Evolutionary conservation across 73 alveolate genomes (phyloP).

Genomic region (Tetrahymena malaccensis): DNA sequence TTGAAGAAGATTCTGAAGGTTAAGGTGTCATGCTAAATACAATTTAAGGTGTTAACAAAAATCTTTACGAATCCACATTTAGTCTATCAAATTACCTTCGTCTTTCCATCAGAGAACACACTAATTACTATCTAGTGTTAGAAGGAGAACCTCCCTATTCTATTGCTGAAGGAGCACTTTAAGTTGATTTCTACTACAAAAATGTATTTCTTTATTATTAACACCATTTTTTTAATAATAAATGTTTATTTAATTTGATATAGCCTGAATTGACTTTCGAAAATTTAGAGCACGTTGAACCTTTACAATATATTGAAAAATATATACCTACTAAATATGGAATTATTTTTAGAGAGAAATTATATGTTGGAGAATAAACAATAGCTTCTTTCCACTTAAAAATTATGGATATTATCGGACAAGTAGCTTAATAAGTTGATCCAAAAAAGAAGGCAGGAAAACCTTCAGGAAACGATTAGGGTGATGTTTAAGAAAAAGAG

Average conservation of each 20-base stretch:
- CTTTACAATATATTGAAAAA: constrained; percentile 59
- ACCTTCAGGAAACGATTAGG: constrained; percentile 35
- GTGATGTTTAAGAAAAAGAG: constrained; percentile 38
- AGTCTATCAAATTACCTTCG: constrained; percentile 9
- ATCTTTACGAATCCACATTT: constrained; percentile 24
- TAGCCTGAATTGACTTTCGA: constrained; percentile 39
- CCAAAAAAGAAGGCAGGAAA: constrained; percentile 31
- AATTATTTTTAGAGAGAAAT: constrained; percentile 77
- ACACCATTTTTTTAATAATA: not conserved
- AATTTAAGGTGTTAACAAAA: constrained; percentile 31
- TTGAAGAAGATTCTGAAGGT: constrained; percentile 21
- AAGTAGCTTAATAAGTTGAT: not conserved
- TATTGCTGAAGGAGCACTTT: constrained; percentile 53
- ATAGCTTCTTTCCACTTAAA: constrained; percentile 52
- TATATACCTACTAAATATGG: constrained; percentile 78
- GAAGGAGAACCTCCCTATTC: constrained; percentile 60
- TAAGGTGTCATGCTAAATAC: constrained; percentile 18
- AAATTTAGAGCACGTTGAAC: constrained; percentile 63
- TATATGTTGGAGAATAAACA: constrained; percentile 60
- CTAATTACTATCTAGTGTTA: constrained; percentile 51
- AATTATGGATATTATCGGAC: constrained; percentile 25
- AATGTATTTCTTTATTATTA: not conserved
- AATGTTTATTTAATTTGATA: not conserved
- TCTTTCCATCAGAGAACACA: constrained; percentile 2
- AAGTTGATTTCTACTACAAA: constrained; percentile 50